phyloP scores from a whole-genome alignment of 2,329 filamentous ascomycete species.

The Calonectria multiphialidica region DNA sequence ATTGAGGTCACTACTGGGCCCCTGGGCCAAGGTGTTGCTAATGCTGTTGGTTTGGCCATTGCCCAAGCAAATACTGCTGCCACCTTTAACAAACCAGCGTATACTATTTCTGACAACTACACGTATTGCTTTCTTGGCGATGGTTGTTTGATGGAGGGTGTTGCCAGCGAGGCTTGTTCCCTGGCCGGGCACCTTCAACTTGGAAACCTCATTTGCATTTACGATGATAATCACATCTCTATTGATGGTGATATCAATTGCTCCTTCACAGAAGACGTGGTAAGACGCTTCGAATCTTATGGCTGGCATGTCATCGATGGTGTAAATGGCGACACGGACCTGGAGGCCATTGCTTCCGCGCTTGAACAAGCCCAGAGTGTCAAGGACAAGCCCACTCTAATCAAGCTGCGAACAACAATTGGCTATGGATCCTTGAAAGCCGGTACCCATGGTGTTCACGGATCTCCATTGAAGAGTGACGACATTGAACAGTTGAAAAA shows the following conservation, averaged over 20 bases:
- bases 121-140: constrained; percentile 98
- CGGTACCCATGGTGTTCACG: constrained; percentile 96
- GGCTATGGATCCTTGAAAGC: constrained; percentile 94
- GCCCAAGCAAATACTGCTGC: constrained; percentile 92
- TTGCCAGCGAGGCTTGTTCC: constrained; percentile 92
- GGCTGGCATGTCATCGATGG: constrained; percentile 94
- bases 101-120: constrained; percentile 93
- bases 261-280: constrained; percentile 96
- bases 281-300: constrained; percentile 95
- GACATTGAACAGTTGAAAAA: constrained; percentile 94
- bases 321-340: constrained; percentile 88
- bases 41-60: no score
- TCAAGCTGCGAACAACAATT: constrained; percentile 97
- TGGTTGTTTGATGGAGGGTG: constrained; percentile 98
- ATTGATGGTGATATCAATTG: constrained; percentile 95
- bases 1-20: constrained; percentile 98
- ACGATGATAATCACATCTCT: constrained; percentile 98
- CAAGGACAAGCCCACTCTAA: constrained; percentile 96
- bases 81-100: constrained; percentile 96
- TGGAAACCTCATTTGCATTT: constrained; percentile 96
- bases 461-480: constrained; percentile 93
- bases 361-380: constrained; percentile 87
- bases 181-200: constrained; percentile 96
- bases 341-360: constrained; percentile 88
- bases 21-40: constrained; percentile 96